These are phyloP conservation scores for Calonectria pteridis DNA, from an alignment of 2,329 filamentous ascomycete genomes.

Conservation along the genomic window DNA sequence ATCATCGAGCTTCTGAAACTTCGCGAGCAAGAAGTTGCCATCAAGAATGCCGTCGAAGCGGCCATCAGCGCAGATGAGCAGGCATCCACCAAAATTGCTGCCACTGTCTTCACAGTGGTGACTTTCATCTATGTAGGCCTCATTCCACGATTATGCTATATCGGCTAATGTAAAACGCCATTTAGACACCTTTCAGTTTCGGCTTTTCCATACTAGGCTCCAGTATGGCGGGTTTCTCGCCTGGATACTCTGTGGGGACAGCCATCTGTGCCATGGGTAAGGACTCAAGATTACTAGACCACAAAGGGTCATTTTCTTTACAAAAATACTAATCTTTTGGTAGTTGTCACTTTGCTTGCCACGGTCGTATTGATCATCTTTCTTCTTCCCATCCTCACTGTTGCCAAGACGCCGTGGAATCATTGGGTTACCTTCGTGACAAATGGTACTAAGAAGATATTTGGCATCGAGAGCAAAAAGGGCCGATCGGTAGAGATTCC, in stretches of 20 bases:
- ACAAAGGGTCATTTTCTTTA: not conserved
- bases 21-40: constrained; percentile 3
- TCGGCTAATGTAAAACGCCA: not conserved
- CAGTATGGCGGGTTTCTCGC: not conserved
- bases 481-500: not conserved
- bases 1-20: not conserved
- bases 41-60: constrained; percentile 1
- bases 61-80: not conserved
- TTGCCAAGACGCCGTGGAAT: not conserved
- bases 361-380: not conserved
- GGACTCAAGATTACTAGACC: not conserved
- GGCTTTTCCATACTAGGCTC: not conserved
- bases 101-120: constrained; percentile 4
- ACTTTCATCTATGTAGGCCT: not conserved
- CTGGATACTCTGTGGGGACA: not conserved
- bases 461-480: not conserved
- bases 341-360: not conserved
- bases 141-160: not conserved
- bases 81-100: not conserved
- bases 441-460: not conserved
- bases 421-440: not conserved
- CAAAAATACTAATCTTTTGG: not conserved
- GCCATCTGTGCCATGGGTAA: not conserved
- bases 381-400: not conserved
- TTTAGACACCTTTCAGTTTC: not conserved